Evolutionary conservation across 1,284 basidiomycete species (phyloP).

Genomic region (Ceratobasidium sp.): DNA sequence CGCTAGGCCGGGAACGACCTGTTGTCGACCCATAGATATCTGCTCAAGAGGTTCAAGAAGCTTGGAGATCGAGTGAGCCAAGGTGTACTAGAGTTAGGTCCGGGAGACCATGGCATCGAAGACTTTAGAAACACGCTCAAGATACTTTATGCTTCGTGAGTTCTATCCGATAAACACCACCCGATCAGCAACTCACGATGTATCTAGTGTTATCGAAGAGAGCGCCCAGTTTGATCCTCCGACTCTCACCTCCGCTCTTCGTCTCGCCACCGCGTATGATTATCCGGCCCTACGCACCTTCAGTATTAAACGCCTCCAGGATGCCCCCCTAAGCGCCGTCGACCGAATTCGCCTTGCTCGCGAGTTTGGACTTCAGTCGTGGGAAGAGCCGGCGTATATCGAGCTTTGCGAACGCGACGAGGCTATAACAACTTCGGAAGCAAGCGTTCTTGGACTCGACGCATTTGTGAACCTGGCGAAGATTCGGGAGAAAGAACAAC

Average conservation of each 20-base stretch:
- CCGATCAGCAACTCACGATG: not conserved
- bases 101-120: not conserved
- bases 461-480: not conserved
- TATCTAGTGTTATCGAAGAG: not conserved
- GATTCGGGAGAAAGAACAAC: not conserved
- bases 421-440: not conserved
- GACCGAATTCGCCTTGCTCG: not conserved
- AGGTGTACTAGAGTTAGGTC: not conserved
- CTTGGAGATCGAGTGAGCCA: not conserved
- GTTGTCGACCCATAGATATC: slow-evolving; percentile 15
- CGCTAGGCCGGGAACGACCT: too few species aligned
- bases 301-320: slow-evolving; percentile 4
- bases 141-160: slow-evolving; percentile 28
- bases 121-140: slow-evolving; percentile 11
- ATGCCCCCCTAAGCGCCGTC: not conserved
- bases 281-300: slow-evolving; percentile 4
- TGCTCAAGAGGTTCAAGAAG: not conserved
- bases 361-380: not conserved
- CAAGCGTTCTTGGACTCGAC: not conserved
- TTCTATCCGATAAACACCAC: not conserved
- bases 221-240: not conserved
- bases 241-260: slow-evolving; percentile 22
- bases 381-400: slow-evolving; percentile 21
- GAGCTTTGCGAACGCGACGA: not conserved
- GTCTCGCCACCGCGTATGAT: slow-evolving; percentile 6